Evolutionary conservation across 1,284 basidiomycete species (phyloP).

Genomic region (Leccinum solheimii): DNA sequence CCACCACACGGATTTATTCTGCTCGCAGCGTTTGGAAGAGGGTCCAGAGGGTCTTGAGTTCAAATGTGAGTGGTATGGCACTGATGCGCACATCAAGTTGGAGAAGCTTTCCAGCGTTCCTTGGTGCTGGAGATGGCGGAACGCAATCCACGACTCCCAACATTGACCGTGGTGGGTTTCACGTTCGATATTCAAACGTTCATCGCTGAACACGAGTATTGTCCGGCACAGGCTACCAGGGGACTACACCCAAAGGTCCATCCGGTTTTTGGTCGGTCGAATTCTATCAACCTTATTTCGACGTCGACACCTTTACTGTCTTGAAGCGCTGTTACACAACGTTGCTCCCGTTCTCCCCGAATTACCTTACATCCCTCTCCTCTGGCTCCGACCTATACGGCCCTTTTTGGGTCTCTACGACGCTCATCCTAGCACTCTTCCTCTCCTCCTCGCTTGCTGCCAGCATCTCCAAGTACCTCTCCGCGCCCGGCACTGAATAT

Average conservation of each 20-base stretch:
- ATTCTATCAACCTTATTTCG: constrained; percentile 80
- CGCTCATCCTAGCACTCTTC: constrained; percentile 88
- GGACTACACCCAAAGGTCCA: constrained; percentile 40
- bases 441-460: constrained; percentile 87
- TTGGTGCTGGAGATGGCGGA: constrained; percentile 37
- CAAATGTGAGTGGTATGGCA: constrained; percentile 46
- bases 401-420: constrained; percentile 95
- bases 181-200: neutral
- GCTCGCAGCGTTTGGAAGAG: constrained; percentile 54
- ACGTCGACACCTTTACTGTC: constrained; percentile 76
- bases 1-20: neutral
- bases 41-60: constrained; percentile 65
- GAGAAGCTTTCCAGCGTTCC: constrained; percentile 44
- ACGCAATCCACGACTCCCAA: constrained; percentile 35
- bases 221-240: constrained; percentile 47
- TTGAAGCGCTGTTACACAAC: constrained; percentile 72
- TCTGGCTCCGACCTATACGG: constrained; percentile 78
- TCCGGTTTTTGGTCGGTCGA: constrained; percentile 74
- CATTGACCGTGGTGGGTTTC: constrained; percentile 48
- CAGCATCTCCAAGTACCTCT: constrained; percentile 80
- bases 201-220: neutral
- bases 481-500: constrained; percentile 53
- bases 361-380: constrained; percentile 61
- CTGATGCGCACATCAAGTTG: constrained; percentile 1
- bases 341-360: constrained; percentile 58